Evolutionary conservation across 257 asterid species (phyloP).

Genomic region (Solanum pennellii): DNA sequence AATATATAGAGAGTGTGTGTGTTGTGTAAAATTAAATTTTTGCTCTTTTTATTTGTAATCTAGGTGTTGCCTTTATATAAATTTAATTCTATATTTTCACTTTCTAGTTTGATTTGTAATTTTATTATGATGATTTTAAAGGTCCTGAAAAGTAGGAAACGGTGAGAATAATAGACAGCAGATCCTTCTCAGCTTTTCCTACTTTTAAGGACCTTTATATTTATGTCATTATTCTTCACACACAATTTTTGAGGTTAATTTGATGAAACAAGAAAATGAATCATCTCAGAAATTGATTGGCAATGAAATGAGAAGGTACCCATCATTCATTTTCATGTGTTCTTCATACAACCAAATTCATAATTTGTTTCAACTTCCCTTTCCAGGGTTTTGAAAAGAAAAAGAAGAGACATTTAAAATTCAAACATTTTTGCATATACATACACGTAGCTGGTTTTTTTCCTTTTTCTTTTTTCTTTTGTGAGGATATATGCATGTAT

Average conservation of each 20-base stretch:
- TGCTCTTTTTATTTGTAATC: no score
- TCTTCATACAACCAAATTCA: constrained; percentile 9
- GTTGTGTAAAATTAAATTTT: no score
- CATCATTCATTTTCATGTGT: constrained; percentile 55
- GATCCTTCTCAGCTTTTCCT: constrained; percentile 9
- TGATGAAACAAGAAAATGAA: not conserved
- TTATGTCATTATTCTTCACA: not conserved
- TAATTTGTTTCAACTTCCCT: constrained; percentile 4
- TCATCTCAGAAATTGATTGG: not conserved
- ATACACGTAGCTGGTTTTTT: not conserved
- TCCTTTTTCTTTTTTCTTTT: not conserved
- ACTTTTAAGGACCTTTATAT: constrained; percentile 14
- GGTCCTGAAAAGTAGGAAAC: no score
- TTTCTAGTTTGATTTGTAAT: no score
- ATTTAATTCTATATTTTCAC: no score
- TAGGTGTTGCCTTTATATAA: no score
- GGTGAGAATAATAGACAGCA: not conserved
- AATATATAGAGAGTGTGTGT: no score
- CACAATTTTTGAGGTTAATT: not conserved
- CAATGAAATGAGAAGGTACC: constrained; percentile 20
- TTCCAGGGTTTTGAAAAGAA: constrained; percentile 28
- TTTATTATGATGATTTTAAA: no score
- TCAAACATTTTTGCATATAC: constrained; percentile 14
- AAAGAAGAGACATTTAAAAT: not conserved
- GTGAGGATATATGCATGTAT: not conserved